Conservation (phyloP, 169 alveolate genomes). For the Plasmodium gaboni region DNA sequence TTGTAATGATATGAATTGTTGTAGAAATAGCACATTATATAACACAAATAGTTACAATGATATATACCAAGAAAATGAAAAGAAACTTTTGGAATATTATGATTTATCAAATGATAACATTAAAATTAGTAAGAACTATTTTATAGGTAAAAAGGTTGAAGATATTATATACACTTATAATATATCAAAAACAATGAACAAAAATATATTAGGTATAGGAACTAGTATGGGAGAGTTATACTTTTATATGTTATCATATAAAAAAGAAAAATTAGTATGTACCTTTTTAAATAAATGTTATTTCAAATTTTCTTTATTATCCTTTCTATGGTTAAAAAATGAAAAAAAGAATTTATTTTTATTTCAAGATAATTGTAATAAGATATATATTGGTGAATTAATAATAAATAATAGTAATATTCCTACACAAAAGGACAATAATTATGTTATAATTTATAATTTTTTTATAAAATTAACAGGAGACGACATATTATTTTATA, state of each 20-base stretch:
- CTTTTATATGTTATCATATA: not conserved
- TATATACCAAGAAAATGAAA: too few species aligned
- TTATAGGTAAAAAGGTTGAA: not conserved
- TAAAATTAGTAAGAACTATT: not conserved
- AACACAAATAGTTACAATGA: not conserved
- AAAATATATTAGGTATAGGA: conserved; percentile 1
- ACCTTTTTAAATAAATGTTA: not conserved
- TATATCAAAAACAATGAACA: not conserved
- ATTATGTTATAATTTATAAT: conserved; percentile 1
- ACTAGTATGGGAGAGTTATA: not conserved
- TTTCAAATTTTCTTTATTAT: conserved; percentile 1
- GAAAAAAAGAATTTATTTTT: not conserved
- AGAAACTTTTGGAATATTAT: not conserved
- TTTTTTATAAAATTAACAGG: not conserved
- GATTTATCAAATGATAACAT: not conserved
- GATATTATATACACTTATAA: not conserved
- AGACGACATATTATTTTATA: not conserved
- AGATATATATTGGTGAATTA: not conserved
- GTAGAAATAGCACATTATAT: not conserved
- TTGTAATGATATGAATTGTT: too few species aligned
- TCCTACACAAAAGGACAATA: not conserved
- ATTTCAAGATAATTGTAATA: not conserved
- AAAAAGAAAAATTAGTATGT: not conserved
- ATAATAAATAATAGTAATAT: not conserved
- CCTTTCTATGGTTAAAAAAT: conserved; percentile 5